These are phyloP conservation scores for Borealophlyctis nickersoniae DNA, from an alignment of 192 early-diverging fungal species.

Conservation along the genomic window DNA sequence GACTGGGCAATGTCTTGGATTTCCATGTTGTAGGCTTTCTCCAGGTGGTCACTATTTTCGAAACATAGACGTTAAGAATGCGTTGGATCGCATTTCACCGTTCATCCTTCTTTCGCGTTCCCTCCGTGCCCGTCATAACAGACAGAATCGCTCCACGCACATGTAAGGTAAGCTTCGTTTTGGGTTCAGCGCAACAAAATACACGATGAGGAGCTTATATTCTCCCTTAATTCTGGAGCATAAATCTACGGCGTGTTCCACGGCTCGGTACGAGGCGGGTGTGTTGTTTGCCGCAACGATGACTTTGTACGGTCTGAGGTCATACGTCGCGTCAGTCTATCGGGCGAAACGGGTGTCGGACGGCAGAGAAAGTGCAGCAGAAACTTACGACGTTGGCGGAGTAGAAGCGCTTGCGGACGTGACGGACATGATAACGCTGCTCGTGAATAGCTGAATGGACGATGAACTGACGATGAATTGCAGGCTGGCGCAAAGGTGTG, in stretches of 20 bases:
- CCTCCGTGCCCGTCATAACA: not conserved
- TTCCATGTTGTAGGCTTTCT: conserved; percentile 34
- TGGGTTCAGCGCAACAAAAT: conserved; percentile 31
- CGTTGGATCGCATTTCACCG: not conserved
- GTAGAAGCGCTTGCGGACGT: too few species aligned
- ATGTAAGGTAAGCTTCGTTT: conserved; percentile 27
- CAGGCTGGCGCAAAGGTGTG: too few species aligned
- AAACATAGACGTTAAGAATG: not conserved
- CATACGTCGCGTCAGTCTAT: too few species aligned
- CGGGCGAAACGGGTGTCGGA: too few species aligned
- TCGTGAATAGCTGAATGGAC: too few species aligned
- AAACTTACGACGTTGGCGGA: too few species aligned
- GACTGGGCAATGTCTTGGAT: conserved; percentile 20
- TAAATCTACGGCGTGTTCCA: conserved; percentile 13
- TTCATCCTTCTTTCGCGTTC: not conserved
- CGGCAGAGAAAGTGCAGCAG: too few species aligned
- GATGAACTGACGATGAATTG: too few species aligned
- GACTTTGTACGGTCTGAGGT: too few species aligned
- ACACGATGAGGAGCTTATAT: conserved; percentile 19
- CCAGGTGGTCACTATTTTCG: conserved; percentile 31
- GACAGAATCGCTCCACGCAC: conserved; percentile 9
- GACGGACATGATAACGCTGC: too few species aligned
- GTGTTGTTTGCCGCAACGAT: conserved; percentile 31
- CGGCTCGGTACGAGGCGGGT: conserved; percentile 11
- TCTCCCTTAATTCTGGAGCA: conserved; percentile 6